Base-by-base conservation (phyloP, 2,329 filamentous ascomycete species). In the Incumbomyces lentus region DNA sequence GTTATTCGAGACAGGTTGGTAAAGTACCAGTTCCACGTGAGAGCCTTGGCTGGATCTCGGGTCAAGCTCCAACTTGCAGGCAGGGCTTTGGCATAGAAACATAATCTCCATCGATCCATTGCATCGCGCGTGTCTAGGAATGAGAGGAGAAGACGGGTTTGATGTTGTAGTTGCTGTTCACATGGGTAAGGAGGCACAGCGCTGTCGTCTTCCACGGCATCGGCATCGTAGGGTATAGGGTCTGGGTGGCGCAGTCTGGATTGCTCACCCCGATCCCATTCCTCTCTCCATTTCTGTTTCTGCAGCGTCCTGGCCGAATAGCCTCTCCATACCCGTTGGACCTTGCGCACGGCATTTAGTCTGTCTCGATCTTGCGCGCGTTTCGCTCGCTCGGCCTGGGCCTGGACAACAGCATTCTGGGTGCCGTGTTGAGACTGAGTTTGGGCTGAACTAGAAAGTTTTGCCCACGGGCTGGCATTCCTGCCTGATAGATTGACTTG, bases 401-500 rank as follows among this genome's bases (percentile, higher is more conserved):
- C 90, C 57, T 86, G 81, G 37, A 83, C 84, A 22, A 96, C 76
- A 1, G 89, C 83, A 58, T 83, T 73, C 12, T 40, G n/a, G 26
- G 14, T 43, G 32, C 40, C 33, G 10, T 38, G 17, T 2, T 32
- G 45, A 2, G 47, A 13, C 29, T 51, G 51, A 16, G 48, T 18
- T 38, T 30, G 26, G 18, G 6, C 49, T 66, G 64, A 11, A 74
- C 73, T 55, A 77, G 77, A 50, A 76, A 64, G 45, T 64, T 66
- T 46, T 43, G 75, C 81, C 64, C 92, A 94, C 2, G 88, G 86
- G 60, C 95, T 94, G 6, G 48, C 32, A 54, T 78, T 79, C 57
- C 89, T 83, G 52, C 88, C 92, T 55, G 87, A 92, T 51, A 98
- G 81, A 67, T 96, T 95, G 62, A 96, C 87, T 64, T 95, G 89